Conservation (phyloP, 805 yeast genomes). For the Isabelozyma rhagii region DNA sequence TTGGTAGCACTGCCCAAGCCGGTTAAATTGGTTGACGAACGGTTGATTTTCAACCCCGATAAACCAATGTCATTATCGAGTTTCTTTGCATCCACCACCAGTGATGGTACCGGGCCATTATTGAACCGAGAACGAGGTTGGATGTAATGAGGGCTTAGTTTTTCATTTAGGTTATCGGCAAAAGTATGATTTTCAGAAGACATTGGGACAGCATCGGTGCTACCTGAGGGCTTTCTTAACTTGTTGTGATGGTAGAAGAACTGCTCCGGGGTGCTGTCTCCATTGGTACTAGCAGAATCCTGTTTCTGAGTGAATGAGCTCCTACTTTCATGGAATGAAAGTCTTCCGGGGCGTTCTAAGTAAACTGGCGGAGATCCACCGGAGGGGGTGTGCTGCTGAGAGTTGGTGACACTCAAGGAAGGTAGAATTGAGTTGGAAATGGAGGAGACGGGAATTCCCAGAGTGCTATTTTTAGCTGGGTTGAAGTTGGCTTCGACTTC, state of each 20-base stretch:
- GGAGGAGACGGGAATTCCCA: slow-evolving; percentile 4
- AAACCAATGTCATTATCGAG: slow-evolving; percentile 27
- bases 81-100: slow-evolving; percentile 34
- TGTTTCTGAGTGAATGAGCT: not conserved
- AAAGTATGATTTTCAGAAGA: slow-evolving; percentile 3
- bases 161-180: slow-evolving; percentile 23
- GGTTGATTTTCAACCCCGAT: slow-evolving; percentile 33
- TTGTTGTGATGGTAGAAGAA: slow-evolving; percentile 18
- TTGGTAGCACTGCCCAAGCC: slow-evolving; percentile 7
- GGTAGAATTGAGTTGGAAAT: slow-evolving; percentile 27
- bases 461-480: not conserved
- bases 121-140: slow-evolving; percentile 44
- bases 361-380: slow-evolving; percentile 8
- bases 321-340: slow-evolving; percentile 1
- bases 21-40: slow-evolving; percentile 24
- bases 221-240: slow-evolving; percentile 4
- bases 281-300: slow-evolving; percentile 1
- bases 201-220: slow-evolving; percentile 1
- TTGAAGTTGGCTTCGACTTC: slow-evolving; percentile 4
- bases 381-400: slow-evolving; percentile 17
- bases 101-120: slow-evolving; percentile 21
- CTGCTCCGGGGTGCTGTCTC: not conserved
- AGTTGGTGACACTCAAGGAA: slow-evolving; percentile 35
- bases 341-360: not conserved
- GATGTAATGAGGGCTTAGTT: slow-evolving; percentile 30